Percentiles rank a stretch among this genome's conserved stretches.
Conservation (phyloP, 495 filamentous ascomycete genomes). For the Aspergillus coremiiformis region DNA sequence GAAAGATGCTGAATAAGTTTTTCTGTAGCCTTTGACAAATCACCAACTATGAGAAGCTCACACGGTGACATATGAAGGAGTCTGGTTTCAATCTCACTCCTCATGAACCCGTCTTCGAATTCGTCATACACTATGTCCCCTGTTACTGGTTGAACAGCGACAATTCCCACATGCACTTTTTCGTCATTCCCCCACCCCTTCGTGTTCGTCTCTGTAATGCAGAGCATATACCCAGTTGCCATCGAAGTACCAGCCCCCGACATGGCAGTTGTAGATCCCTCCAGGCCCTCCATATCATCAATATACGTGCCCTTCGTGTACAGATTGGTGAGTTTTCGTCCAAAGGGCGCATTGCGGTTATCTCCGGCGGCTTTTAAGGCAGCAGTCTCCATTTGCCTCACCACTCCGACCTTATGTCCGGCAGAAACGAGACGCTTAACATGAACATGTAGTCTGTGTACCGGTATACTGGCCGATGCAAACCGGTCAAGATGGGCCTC, state of each 20-base stretch:
- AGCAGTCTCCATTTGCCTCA: conserved; percentile 96
- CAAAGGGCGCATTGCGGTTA: conserved; percentile 88
- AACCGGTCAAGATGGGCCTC: conserved; percentile 92
- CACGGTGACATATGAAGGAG: conserved; percentile 92
- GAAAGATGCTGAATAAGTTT: conserved; percentile 89
- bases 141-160: conserved; percentile 92
- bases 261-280: conserved; percentile 39
- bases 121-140: conserved; percentile 95
- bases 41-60: conserved; percentile 92
- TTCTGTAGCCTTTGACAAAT: conserved; percentile 85
- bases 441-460: conserved; percentile 87
- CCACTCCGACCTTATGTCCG: conserved; percentile 93
- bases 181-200: conserved; percentile 89
- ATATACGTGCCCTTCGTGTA: conserved; percentile 99
- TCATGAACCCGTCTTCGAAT: conserved; percentile 98
- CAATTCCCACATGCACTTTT: conserved; percentile 83
- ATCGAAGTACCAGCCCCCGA: conserved; percentile 49
- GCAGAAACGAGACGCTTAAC: conserved; percentile 88
- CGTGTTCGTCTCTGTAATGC: conserved; percentile 80
- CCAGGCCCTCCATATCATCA: conserved; percentile 82
- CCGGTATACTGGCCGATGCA: conserved; percentile 91
- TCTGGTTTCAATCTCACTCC: conserved; percentile 89
- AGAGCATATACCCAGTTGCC: conserved; percentile 83
- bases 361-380: conserved; percentile 93
- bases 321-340: conserved; percentile 86